Base-by-base conservation (phyloP, 208 protist species). In the Hexamita inflata region DNA sequence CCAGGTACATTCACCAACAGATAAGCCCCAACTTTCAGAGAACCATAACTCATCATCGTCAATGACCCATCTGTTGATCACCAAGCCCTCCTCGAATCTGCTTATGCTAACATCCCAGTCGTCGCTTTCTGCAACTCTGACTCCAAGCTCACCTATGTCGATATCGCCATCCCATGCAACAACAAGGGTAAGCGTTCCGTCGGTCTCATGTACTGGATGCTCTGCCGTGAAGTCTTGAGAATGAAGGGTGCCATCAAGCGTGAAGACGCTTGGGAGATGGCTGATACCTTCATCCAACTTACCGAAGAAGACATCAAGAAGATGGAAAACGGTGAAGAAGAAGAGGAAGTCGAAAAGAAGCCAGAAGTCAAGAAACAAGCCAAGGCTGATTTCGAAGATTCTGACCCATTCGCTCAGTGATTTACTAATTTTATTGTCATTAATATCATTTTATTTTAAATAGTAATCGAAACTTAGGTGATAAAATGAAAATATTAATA, bases 51-150 rank as follows among this genome's bases (percentile, higher is more conserved):
- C 34, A 15, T 84, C 1, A 59, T 84, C 39, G 62, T 83, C 41
- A 76, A 53, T 28, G 81, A 84, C 65, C 76, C 81, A 26, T 2
- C 9, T 58, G 13, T 73, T 61, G 81, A 84, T 58, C 60, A 76
- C 38, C 76, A 83, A 58, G 80, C 78, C 53, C 86, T 98, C 67
- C 81, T 74, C 40, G 94, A 98, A 88, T 86, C 95, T 45, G 86
- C 91, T 49, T 98, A 97, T 79, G 91, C 91, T 75, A 98, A 98
- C 90, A 94, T 98, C 81, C 95, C 95, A 62, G 89, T 90, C 78
- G 97, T 99, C 80, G 93, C 94, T 78, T 90, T 99, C 84, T 95
- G 91, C 88, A 90, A 98, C 88, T 90, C 94, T 68, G 93, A 98
- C 85, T 92, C 92, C 57, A 88, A 89, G 67, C 81, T 98, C 49